Conservation (phyloP, 768 basidiomycete genomes). For the Pulveroboletus sp. region DNA sequence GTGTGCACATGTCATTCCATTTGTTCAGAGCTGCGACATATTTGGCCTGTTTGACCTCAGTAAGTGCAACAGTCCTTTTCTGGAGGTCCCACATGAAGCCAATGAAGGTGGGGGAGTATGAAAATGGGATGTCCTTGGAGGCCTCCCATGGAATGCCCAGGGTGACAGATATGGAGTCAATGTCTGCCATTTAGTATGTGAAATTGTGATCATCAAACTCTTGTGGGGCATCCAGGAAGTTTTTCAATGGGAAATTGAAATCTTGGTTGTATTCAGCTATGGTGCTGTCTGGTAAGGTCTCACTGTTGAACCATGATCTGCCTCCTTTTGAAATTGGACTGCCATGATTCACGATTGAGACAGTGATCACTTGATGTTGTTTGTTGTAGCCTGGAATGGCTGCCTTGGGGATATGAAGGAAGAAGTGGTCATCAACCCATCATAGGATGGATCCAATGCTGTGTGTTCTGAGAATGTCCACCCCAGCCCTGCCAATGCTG, state of each 20-base stretch:
- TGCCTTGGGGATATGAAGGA: neutral
- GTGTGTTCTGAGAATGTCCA: too few relatives aligned
- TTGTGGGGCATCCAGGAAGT: neutral
- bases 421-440: conserved; percentile 9
- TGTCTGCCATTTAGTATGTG: neutral
- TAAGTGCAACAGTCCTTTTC: too few relatives aligned
- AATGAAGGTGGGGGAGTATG: conserved; percentile 5
- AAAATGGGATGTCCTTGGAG: neutral
- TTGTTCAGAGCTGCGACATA: too few relatives aligned
- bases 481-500: conserved; percentile 1
- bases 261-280: too few relatives aligned
- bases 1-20: too few relatives aligned
- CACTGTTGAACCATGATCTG: too few relatives aligned
- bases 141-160: neutral
- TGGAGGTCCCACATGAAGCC: conserved; percentile 9
- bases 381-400: neutral
- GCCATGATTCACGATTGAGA: too few relatives aligned
- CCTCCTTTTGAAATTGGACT: too few relatives aligned
- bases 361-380: too few relatives aligned
- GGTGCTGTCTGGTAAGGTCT: too few relatives aligned
- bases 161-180: neutral
- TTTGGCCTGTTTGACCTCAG: too few relatives aligned
- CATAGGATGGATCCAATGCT: conserved; percentile 1
- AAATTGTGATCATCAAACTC: neutral
- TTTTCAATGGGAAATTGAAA: too few relatives aligned